phyloP scores from a whole-genome alignment of 2,329 filamentous ascomycete species.

The Talaromyces verruculosus region DNA sequence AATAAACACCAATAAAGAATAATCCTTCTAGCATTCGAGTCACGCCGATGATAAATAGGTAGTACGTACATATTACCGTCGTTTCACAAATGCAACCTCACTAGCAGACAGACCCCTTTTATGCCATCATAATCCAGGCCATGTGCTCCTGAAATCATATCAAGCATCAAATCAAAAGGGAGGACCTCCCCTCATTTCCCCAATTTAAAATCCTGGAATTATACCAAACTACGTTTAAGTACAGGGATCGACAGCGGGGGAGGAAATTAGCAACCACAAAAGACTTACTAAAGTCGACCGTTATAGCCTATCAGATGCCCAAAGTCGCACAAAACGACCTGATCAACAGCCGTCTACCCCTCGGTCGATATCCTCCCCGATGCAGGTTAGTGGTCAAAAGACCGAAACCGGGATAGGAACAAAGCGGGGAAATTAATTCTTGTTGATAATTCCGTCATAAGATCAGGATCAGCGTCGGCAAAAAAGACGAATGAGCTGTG shows the following conservation, averaged over 20 bases:
- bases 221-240: background rate
- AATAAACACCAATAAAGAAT: background rate
- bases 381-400: background rate
- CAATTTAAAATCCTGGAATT: background rate
- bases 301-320: slow-evolving; percentile 1
- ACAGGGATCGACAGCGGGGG: slow-evolving; percentile 13
- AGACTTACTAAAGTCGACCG: background rate
- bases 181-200: background rate
- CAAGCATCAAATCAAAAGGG: background rate
- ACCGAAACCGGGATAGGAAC: background rate
- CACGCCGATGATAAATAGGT: background rate
- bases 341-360: background rate
- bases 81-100: background rate
- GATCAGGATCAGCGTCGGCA: background rate
- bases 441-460: background rate
- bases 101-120: background rate
- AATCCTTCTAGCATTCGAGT: background rate
- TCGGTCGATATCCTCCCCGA: background rate
- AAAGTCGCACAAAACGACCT: background rate
- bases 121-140: background rate
- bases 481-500: background rate
- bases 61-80: background rate
- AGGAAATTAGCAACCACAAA: background rate
- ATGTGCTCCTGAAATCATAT: background rate
- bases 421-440: background rate